These are phyloP conservation scores for Lachancea cidri DNA, from an alignment of 805 yeast genomes.

Conservation along the genomic window DNA sequence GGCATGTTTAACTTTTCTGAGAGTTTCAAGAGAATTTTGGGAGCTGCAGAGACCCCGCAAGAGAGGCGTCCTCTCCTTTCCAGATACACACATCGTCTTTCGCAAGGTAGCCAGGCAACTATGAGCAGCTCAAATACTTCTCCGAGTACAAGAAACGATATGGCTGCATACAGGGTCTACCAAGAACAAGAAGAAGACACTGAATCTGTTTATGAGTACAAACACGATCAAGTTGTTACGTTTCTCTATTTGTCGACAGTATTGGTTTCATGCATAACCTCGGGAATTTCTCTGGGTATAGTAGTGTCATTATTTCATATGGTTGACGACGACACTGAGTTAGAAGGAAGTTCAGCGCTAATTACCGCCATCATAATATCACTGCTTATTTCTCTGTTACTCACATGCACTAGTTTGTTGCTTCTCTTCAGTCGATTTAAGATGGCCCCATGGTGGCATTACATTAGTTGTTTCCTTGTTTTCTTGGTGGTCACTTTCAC, in stretches of 20 bases:
- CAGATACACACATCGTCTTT: slow-evolving; percentile 1
- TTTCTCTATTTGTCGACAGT: slow-evolving; percentile 26
- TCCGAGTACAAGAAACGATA: slow-evolving; percentile 13
- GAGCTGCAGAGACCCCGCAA: not conserved
- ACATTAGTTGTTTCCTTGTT: slow-evolving; percentile 21
- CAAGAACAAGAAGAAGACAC: slow-evolving; percentile 20
- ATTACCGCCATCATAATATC: slow-evolving; percentile 20
- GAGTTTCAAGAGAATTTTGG: slow-evolving; percentile 12
- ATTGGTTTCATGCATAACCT: slow-evolving; percentile 22
- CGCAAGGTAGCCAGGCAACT: slow-evolving; percentile 5
- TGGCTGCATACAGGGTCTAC: slow-evolving; percentile 16
- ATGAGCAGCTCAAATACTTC: slow-evolving; percentile 5
- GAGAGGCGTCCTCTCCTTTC: slow-evolving; percentile 5
- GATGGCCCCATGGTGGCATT: slow-evolving; percentile 33
- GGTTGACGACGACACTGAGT: slow-evolving; percentile 16
- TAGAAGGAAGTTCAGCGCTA: slow-evolving; percentile 19
- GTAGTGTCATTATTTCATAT: slow-evolving; percentile 23
- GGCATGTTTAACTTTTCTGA: slow-evolving; percentile 19
- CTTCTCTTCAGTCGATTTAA: slow-evolving; percentile 28
- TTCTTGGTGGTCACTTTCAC: slow-evolving; percentile 25
- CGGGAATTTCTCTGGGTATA: slow-evolving; percentile 26
- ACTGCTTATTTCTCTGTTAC: slow-evolving; percentile 20
- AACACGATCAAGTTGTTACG: slow-evolving; percentile 30
- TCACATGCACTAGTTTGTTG: slow-evolving; percentile 21
- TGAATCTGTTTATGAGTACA: slow-evolving; percentile 25